Conservation (phyloP, 1,284 basidiomycete genomes). For the Xerocomus minutiporus region DNA sequence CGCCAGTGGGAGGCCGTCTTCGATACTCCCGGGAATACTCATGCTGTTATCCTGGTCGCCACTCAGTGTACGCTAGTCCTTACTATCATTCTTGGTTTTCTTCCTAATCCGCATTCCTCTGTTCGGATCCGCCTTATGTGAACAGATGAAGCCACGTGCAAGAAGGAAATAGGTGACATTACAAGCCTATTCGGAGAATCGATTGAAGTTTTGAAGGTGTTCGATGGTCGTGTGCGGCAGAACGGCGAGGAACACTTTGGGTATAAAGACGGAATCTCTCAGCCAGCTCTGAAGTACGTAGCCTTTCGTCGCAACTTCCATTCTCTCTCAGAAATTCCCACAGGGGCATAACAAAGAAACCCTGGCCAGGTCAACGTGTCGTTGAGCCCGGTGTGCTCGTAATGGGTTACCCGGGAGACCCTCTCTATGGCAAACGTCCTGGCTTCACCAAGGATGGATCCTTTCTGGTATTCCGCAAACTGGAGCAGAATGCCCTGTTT, state of each 20-base stretch:
- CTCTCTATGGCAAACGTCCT: background rate
- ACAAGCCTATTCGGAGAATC: background rate
- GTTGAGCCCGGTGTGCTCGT: background rate
- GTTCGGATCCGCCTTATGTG: no score
- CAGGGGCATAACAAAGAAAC: background rate
- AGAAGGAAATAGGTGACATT: background rate
- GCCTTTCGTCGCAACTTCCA: background rate
- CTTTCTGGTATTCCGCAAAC: background rate
- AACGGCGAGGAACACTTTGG: background rate
- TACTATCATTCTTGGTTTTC: background rate
- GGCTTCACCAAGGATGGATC: background rate
- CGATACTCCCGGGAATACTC: background rate
- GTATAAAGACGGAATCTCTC: background rate
- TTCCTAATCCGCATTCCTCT: background rate
- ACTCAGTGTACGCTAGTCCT: background rate
- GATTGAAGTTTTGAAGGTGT: background rate
- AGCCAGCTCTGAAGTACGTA: background rate
- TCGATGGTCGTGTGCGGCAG: background rate
- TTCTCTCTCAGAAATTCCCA: background rate
- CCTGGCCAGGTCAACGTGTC: background rate
- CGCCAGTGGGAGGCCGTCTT: background rate
- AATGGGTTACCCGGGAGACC: slow-evolving; percentile 1
- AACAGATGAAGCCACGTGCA: background rate
- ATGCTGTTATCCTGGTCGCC: background rate
- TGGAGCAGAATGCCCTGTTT: background rate